Conservation (phyloP, 1,139 yeast genomes). For the Scheffersomyces quercinus region DNA sequence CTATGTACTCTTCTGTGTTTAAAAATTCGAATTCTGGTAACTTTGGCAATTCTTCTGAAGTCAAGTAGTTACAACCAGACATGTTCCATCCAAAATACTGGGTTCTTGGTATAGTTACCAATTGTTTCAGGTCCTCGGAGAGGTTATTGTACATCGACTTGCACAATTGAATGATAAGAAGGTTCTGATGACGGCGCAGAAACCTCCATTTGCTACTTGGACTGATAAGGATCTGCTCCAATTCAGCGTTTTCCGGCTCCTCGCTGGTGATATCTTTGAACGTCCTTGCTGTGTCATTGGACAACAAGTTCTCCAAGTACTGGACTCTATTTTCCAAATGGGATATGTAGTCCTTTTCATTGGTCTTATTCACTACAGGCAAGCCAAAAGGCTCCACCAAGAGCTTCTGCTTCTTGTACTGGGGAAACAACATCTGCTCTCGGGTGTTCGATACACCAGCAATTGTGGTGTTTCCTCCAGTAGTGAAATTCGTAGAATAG, state of each 20-base stretch:
- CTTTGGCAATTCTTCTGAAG: slow-evolving; percentile 40
- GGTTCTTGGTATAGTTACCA: slow-evolving; percentile 51
- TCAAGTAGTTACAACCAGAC: slow-evolving; percentile 56
- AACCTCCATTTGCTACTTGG: slow-evolving; percentile 49
- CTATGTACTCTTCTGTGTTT: slow-evolving; percentile 23
- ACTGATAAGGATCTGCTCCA: slow-evolving; percentile 17
- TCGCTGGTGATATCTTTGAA: slow-evolving; percentile 15
- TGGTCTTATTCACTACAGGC: slow-evolving; percentile 16
- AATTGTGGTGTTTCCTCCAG: slow-evolving; percentile 3
- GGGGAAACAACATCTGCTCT: slow-evolving; percentile 1
- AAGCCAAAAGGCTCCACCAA: slow-evolving; percentile 19
- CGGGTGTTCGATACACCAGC: slow-evolving; percentile 1
- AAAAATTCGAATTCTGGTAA: slow-evolving; percentile 23
- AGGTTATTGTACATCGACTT: slow-evolving; percentile 37
- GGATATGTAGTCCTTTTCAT: slow-evolving; percentile 23
- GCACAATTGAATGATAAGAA: slow-evolving; percentile 50
- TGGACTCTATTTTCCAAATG: slow-evolving; percentile 44
- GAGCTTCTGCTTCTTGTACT: slow-evolving; percentile 8
- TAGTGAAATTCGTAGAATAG: slow-evolving; percentile 16
- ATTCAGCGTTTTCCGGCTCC: slow-evolving; percentile 20
- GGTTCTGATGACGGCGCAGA: slow-evolving; percentile 50
- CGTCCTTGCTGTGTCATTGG: slow-evolving; percentile 15
- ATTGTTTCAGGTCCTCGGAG: slow-evolving; percentile 35
- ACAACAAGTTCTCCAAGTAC: slow-evolving; percentile 36
- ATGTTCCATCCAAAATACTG: slow-evolving; percentile 71